Evolutionary conservation across 257 asterid genomes (phyloP).

Genomic region (Nicotiana noctiflora): DNA sequence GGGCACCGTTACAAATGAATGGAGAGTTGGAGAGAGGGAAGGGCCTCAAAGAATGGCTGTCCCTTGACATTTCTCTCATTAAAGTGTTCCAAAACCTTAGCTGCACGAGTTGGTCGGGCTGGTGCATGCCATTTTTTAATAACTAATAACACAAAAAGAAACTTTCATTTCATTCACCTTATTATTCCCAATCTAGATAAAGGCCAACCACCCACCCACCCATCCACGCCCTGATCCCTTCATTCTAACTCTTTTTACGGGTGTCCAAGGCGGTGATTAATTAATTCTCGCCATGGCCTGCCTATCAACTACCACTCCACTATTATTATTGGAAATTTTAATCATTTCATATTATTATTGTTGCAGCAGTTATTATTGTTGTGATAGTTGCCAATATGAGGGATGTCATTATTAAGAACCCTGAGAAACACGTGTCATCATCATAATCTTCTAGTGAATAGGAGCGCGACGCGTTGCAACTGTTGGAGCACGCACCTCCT

Average conservation of each 20-base stretch:
- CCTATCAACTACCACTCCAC: background rate
- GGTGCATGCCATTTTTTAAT: background rate
- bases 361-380: background rate
- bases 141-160: background rate
- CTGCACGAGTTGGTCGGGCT: background rate
- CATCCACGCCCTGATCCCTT: background rate
- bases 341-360: background rate
- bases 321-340: background rate
- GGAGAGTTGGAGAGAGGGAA: background rate
- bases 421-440: background rate
- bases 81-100: background rate
- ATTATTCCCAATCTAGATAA: background rate
- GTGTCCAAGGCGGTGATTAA: background rate
- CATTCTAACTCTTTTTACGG: background rate
- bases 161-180: background rate
- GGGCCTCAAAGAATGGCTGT: background rate
- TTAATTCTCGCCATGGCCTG: background rate
- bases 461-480: conserved; percentile 51
- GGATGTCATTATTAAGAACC: background rate
- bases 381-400: background rate
- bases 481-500: conserved; percentile 60
- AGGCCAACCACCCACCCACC: background rate
- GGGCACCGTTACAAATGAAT: background rate
- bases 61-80: background rate
- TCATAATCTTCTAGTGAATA: conserved; percentile 26